Evolutionary conservation across 805 yeast species (phyloP).

Genomic region (Yarrowia deformans): DNA sequence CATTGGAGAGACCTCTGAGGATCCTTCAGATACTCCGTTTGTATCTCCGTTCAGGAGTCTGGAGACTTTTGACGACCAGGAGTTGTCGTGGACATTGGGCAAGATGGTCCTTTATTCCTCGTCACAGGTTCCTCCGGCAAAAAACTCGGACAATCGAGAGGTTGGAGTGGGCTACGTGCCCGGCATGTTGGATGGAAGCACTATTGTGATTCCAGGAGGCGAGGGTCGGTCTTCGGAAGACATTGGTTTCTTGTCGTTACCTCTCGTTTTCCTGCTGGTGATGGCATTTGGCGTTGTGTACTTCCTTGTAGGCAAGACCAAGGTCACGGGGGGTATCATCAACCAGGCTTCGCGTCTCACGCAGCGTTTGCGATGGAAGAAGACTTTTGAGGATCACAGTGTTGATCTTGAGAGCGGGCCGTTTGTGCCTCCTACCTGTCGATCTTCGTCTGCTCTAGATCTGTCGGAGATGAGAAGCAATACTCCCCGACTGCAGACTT

Average conservation of each 20-base stretch:
- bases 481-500: constrained; percentile 17
- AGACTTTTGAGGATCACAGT: neutral
- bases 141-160: constrained; percentile 8
- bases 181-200: constrained; percentile 23
- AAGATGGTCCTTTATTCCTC: constrained; percentile 84
- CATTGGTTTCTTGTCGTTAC: constrained; percentile 3
- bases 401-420: constrained; percentile 26
- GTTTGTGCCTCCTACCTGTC: neutral
- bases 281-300: constrained; percentile 20
- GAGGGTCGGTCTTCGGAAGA: neutral
- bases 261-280: constrained; percentile 10
- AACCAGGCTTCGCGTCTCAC: constrained; percentile 5
- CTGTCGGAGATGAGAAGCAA: constrained; percentile 9
- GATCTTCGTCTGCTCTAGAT: constrained; percentile 16
- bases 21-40: constrained; percentile 42
- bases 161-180: constrained; percentile 31
- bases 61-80: constrained; percentile 78
- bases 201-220: constrained; percentile 20
- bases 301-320: constrained; percentile 16
- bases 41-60: constrained; percentile 81
- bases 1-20: constrained; percentile 40
- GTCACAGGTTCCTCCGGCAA: constrained; percentile 53
- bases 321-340: constrained; percentile 15
- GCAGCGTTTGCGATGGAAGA: constrained; percentile 1
- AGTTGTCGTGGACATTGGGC: constrained; percentile 95